Base-by-base conservation (phyloP, 108 stramenopile species). In the Cylindrotheca fusiformis region DNA sequence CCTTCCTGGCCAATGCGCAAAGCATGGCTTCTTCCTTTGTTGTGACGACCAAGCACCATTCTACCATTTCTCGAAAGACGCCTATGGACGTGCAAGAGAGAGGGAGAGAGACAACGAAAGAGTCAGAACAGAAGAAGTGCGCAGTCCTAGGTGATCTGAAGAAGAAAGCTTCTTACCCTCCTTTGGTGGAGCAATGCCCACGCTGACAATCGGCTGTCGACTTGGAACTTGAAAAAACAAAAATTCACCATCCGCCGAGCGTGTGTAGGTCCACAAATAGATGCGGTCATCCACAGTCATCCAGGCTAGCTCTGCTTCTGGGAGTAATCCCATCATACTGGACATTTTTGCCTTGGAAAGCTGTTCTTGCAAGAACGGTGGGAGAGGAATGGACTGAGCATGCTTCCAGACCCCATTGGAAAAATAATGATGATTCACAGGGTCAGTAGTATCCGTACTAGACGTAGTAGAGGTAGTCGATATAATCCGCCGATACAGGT, bases 1-100 rank as follows among this genome's bases (percentile, higher is more conserved):
- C 26, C 31, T 63, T 64, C 29, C 65, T 82, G 28, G 69, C 79
- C 32, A 94, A 55, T 1, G 87, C 93, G 60, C 88, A 94, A 6
- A 98, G 76, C 33, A 93, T 83, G 1, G 86, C 89, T 68, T 96
- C 95, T 52, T 93, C 92, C 22, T 91, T 84, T 3, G 97, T 98
- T 3, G 95, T 83, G 4, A 98, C 85, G 22, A 88, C 90, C 47
- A 98, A 60, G 49, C 91, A 77, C 91, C 96, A 95, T 70, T 96
- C 79, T 5, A 97, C 95, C 32, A 61, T 36, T 14, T 80, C 64
- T 51, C 74, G 72, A 63, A 98, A 96, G 6, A 97, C 90, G 44
- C 93, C 95, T 74, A 45, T 33, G 10, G 23, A 31, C 54, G 58
- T 29, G 44, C 68, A 59, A 69, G 45, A 8, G 5, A 19, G 54